Percentiles rank a stretch among this genome's conserved stretches.
phyloP scores from a whole-genome alignment of 495 filamentous ascomycete species.

The Zalerion maritima region DNA sequence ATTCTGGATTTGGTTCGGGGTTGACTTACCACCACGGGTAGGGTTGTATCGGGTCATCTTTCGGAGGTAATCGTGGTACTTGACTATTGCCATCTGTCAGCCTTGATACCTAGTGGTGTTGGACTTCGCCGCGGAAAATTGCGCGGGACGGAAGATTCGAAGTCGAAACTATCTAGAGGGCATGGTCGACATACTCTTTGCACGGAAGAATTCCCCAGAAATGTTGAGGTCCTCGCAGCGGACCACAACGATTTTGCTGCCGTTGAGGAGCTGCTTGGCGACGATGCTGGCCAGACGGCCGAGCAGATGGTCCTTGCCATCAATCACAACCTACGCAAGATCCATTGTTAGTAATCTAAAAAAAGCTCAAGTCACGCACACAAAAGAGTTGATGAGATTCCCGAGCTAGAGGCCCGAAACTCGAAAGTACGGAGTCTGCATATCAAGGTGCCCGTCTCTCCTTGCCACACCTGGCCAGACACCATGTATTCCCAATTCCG shows the following conservation, averaged over 20 bases:
- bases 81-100: slow-evolving; percentile 53
- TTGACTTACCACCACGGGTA: slow-evolving; percentile 73
- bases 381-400: no score
- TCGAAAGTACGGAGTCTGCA: no score
- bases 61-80: slow-evolving; percentile 99
- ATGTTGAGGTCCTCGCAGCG: slow-evolving; percentile 99
- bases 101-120: no score
- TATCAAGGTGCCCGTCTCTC: no score
- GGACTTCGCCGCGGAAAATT: no score
- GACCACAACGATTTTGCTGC: slow-evolving; percentile 98
- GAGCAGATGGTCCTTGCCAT: slow-evolving; percentile 99
- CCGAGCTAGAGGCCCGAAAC: no score
- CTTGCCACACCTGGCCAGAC: no score
- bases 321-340: slow-evolving; percentile 69
- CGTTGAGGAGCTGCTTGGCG: slow-evolving; percentile 97
- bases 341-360: slow-evolving; percentile 8
- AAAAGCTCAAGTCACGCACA: neutral
- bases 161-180: no score
- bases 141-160: no score
- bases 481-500: no score
- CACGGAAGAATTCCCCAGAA: slow-evolving; percentile 99
- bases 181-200: slow-evolving; percentile 96
- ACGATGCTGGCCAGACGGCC: slow-evolving; percentile 97
- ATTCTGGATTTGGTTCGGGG: no score
- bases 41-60: slow-evolving; percentile 99